Base-by-base conservation (phyloP, 1,284 basidiomycete species). In the Ustanciosporium gigantosporum region DNA sequence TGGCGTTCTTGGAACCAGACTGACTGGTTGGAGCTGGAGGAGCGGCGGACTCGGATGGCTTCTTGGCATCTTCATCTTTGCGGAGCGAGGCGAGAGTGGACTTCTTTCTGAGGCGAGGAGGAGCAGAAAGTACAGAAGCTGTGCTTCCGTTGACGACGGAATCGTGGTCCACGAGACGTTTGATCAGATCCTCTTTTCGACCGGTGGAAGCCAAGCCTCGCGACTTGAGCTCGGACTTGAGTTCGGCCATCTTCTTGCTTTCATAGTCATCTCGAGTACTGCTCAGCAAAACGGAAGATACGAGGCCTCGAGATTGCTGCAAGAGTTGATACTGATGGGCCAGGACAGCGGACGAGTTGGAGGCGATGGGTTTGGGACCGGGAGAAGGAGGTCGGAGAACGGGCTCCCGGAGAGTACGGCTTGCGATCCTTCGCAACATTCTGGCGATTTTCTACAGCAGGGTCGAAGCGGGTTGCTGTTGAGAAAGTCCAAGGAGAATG, bases 271-370 rank as follows among this genome's bases (percentile, higher is more conserved):
- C 68, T 15, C 53, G 47, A 24, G 66, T 67, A 41, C 65, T 62
- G 56, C 60, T 68, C 19, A 73, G 60, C 17, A 73, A 61, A 31
- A 73, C 68, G 7, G 60, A 69, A 15, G 71, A 73, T 31, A 68
- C 62, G 38, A 73, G 64, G 36, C 59, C 59, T 44, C 59, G 36
- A 16, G 59, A 56, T 32, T 62, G 52, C 46, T 62, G 59, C 19
- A 62, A 48, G 22, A 62, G 47, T 23, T 62, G 59, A 25, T 62
- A 62, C 31, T 62, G 59, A 46, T 62, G 50, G 9, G 59, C 49
- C 17, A 62, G 59, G 20, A 62, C 59, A 8, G 59, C 59, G 8
- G 59, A 47, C 19, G 59, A 62, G 29, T 51, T 62, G 44, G 43
- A 46, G n/a, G 57, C 46, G 25, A 40, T 38, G 19, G 47, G 45